phyloP scores from a whole-genome alignment of 2,329 filamentous ascomycete species.

The Cytospora piceicola region DNA sequence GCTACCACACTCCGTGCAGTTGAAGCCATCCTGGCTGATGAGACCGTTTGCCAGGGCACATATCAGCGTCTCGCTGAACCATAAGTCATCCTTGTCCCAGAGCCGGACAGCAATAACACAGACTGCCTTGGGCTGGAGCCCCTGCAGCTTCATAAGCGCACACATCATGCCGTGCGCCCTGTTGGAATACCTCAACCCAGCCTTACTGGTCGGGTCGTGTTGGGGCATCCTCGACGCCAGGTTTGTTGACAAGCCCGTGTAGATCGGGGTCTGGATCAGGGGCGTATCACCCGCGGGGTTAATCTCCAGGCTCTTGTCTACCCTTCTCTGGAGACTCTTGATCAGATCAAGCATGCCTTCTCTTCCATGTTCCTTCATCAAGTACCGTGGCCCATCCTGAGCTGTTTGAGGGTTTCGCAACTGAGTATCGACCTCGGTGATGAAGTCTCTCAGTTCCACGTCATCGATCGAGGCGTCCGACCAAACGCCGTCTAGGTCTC shows the following conservation, averaged over 20 bases:
- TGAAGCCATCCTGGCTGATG: slow-evolving; percentile 1
- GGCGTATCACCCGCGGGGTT: slow-evolving; percentile 2
- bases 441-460: neutral
- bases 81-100: neutral
- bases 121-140: neutral
- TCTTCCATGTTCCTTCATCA: neutral
- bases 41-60: slow-evolving; percentile 7
- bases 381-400: neutral
- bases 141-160: neutral
- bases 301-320: neutral
- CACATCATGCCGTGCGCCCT: neutral
- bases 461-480: neutral
- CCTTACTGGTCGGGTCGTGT: slow-evolving; percentile 1
- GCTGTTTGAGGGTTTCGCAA: neutral
- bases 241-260: neutral
- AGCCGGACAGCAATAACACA: neutral
- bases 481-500: neutral
- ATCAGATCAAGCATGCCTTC: neutral
- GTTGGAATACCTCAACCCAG: neutral
- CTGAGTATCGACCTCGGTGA: neutral
- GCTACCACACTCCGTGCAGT: slow-evolving; percentile 2
- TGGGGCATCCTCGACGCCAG: neutral
- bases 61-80: neutral
- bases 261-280: slow-evolving; percentile 12
- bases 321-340: neutral